Conservation (phyloP, 1,284 basidiomycete genomes). For the Puccinia coronata region DNA sequence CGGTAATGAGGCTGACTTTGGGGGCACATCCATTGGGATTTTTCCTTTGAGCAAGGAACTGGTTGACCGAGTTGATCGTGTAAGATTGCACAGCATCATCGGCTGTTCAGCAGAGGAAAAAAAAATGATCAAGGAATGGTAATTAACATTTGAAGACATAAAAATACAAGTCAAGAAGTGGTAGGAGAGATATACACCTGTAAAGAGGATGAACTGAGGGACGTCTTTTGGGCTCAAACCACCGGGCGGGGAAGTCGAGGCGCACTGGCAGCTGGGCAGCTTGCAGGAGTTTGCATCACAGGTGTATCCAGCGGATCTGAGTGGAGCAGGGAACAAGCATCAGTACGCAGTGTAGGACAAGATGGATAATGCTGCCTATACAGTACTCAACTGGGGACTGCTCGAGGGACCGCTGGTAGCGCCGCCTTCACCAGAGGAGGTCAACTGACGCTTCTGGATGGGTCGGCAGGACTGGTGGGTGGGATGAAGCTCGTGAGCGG, state of each 20-base stretch:
- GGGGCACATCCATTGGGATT: conserved; percentile 79
- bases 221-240: conserved; percentile 69
- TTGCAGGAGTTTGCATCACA: conserved; percentile 70
- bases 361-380: too few species aligned
- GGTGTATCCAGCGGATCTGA: conserved; percentile 65
- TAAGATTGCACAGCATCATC: conserved; percentile 56
- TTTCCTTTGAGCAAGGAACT: conserved; percentile 73
- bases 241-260: conserved; percentile 71
- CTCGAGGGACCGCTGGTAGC: conserved; percentile 35
- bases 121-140: conserved; percentile 66
- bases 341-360: not conserved
- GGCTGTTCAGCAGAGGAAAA: conserved; percentile 66
- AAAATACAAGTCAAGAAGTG: conserved; percentile 55
- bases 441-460: conserved; percentile 43
- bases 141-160: too few species aligned
- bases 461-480: conserved; percentile 34
- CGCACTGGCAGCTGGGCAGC: conserved; percentile 72
- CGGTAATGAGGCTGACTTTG: conserved; percentile 58
- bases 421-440: conserved; percentile 37
- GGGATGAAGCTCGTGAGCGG: conserved; percentile 9
- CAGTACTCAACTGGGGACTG: conserved; percentile 35
- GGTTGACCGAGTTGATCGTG: conserved; percentile 60
- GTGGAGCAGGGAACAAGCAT: not conserved
- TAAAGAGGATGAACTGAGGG: conserved; percentile 72
- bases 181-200: conserved; percentile 56